Evolutionary conservation across 1,284 basidiomycete genomes (phyloP), one percentile per base, ranked within the genome.

Genomic region (Melampsora americana): DNA sequence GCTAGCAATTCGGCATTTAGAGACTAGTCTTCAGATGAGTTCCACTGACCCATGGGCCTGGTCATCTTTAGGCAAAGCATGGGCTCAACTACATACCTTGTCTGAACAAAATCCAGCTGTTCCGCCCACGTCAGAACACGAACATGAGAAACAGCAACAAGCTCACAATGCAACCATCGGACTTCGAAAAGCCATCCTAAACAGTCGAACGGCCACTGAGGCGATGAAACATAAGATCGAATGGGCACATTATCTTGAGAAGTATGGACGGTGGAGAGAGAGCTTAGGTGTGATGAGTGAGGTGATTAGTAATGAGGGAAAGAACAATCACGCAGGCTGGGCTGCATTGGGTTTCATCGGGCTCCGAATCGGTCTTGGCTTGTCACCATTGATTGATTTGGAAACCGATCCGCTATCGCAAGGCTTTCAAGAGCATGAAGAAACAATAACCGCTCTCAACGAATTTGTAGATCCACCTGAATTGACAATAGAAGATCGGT

Each of bases 181-280:
- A 18, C 28, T 66, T 14, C 14, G 71, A 14, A 74, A 74, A 26
- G 62, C 71, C 23, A 74, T 74, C 35, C 39, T 74, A 9, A 66
- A 66, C 11, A 74, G 71, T 46, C 62, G 71, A 42, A 67, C 71
- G 3, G 30, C 48, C 46, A 30, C n/a, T 18, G 64, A 74, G 53
- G 62, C 50, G 1, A 62, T 60, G 3, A 66, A 59, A 16, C 60
- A 66, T 35, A 74, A 74, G 28, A 39, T 74, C 4, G 50, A 66
- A 60, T 74, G 71, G 71, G 71, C 71, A 9, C 71, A 62, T 44
- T 74, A 74, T 56, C 71, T 74, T 44, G 71, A 74, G 56, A 67
- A 60, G n/a, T 35, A 60, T 23, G 62, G 64, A 0, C 71, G 71
- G 16, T 74, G 71, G 71, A 20, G 53, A 59, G 71, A 74, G n/a